Evolutionary conservation across 306 rosid genomes (phyloP).

Genomic region (Neltuma alba): DNA sequence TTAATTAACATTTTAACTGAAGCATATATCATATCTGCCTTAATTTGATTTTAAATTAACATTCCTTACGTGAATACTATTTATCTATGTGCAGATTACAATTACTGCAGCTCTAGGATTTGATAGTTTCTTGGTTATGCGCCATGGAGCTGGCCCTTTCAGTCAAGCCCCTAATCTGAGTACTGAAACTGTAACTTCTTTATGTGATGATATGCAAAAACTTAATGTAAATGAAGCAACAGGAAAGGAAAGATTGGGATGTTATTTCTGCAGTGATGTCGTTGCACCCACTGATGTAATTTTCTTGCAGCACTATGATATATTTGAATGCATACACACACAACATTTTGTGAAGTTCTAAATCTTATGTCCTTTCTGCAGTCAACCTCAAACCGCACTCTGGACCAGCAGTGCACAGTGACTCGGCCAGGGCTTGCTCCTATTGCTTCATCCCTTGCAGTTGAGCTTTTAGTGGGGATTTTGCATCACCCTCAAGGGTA

Average conservation of each 20-base stretch:
- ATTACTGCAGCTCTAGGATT: slow-evolving; percentile 93
- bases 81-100: slow-evolving; percentile 63
- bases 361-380: slow-evolving; percentile 46
- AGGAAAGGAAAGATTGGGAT: slow-evolving; percentile 76
- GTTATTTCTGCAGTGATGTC: slow-evolving; percentile 95
- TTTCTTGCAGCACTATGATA: slow-evolving; percentile 19
- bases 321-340: neutral
- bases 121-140: slow-evolving; percentile 98
- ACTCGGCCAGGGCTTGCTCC: slow-evolving; percentile 98
- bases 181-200: slow-evolving; percentile 48
- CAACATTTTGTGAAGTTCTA: slow-evolving; percentile 2
- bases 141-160: slow-evolving; percentile 94
- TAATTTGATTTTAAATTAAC: slow-evolving; percentile 13
- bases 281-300: slow-evolving; percentile 97
- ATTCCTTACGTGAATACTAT: slow-evolving; percentile 13
- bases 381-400: slow-evolving; percentile 94
- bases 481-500: slow-evolving; percentile 95
- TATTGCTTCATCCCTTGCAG: slow-evolving; percentile 92
- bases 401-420: slow-evolving; percentile 99
- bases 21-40: slow-evolving; percentile 16
- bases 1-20: slow-evolving; percentile 33
- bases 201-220: slow-evolving; percentile 45
- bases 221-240: slow-evolving; percentile 40
- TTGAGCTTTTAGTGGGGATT: slow-evolving; percentile 85
- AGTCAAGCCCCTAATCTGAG: slow-evolving; percentile 41